Percentiles rank a stretch among this genome's conserved stretches.
These are phyloP conservation scores for Ceratocystis lukuohia DNA, from an alignment of 2,329 filamentous ascomycete genomes.

Conservation along the genomic window DNA sequence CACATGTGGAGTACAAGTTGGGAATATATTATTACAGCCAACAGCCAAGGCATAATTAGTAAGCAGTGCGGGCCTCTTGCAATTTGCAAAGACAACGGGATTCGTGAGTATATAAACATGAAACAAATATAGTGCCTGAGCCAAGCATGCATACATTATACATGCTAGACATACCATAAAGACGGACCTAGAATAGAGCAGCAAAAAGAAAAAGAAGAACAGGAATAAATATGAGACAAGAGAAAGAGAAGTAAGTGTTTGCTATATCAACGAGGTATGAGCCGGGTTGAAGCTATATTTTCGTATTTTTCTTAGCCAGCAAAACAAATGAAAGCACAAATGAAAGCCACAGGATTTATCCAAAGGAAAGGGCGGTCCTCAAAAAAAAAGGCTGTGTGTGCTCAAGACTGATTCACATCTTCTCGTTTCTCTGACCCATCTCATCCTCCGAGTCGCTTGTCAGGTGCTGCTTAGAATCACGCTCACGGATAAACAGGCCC, in stretches of 20 bases:
- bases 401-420: background rate
- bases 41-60: background rate
- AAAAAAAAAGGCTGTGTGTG: no score
- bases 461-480: background rate
- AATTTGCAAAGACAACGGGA: background rate
- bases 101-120: background rate
- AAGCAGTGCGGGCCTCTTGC: background rate
- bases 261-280: background rate
- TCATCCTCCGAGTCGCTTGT: conserved; percentile 15
- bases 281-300: background rate
- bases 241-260: background rate
- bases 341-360: background rate
- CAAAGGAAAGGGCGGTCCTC: no score
- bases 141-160: background rate
- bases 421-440: background rate
- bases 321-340: background rate
- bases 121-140: background rate
- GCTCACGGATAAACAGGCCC: conserved; percentile 14
- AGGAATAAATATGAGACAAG: background rate
- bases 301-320: background rate
- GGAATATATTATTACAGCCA: background rate
- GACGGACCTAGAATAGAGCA: background rate
- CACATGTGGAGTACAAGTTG: background rate
- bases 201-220: background rate
- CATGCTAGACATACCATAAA: background rate